phyloP scores from a whole-genome alignment of 768 basidiomycete genomes.

The Boletus subparvulus region DNA sequence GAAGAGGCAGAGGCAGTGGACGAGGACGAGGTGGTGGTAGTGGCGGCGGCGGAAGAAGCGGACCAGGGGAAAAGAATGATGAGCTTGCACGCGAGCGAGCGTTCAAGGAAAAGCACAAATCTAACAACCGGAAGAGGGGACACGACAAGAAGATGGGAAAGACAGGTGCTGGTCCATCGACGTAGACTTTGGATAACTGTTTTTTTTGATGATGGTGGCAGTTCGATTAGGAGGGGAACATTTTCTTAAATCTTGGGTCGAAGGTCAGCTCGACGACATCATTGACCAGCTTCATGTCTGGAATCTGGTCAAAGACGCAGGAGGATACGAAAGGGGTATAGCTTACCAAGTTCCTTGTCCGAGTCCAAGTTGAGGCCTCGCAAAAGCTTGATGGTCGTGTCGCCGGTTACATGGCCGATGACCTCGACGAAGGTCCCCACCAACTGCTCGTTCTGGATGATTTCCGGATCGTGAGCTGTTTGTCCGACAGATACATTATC shows the following conservation, averaged over 20 bases:
- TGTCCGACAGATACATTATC: not conserved
- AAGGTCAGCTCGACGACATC: slow-evolving; percentile 62
- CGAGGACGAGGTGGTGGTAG: slow-evolving; percentile 44
- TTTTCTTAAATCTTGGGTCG: slow-evolving; percentile 51
- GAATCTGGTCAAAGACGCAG: slow-evolving; percentile 6
- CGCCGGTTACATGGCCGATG: slow-evolving; percentile 57
- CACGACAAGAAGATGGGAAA: slow-evolving; percentile 88
- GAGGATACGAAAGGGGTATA: not conserved
- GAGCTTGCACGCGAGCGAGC: slow-evolving; percentile 56
- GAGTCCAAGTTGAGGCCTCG: slow-evolving; percentile 53
- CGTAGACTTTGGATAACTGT: not conserved
- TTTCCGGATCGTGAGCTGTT: not conserved
- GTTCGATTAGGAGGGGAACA: slow-evolving; percentile 40
- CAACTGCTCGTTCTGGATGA: slow-evolving; percentile 42
- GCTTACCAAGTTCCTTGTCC: slow-evolving; percentile 56
- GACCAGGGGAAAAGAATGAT: slow-evolving; percentile 38
- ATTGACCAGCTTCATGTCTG: slow-evolving; percentile 62
- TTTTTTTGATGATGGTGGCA: not conserved
- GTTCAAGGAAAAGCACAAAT: slow-evolving; percentile 78
- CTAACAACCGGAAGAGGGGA: slow-evolving; percentile 76
- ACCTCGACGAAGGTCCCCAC: slow-evolving; percentile 62
- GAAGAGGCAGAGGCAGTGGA: slow-evolving; percentile 34
- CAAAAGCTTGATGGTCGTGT: slow-evolving; percentile 57
- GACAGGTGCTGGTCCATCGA: slow-evolving; percentile 46
- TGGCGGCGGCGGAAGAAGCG: slow-evolving; percentile 35